Conservation (phyloP, 164 flowering plant species). For the Houttuynia cordata region DNA sequence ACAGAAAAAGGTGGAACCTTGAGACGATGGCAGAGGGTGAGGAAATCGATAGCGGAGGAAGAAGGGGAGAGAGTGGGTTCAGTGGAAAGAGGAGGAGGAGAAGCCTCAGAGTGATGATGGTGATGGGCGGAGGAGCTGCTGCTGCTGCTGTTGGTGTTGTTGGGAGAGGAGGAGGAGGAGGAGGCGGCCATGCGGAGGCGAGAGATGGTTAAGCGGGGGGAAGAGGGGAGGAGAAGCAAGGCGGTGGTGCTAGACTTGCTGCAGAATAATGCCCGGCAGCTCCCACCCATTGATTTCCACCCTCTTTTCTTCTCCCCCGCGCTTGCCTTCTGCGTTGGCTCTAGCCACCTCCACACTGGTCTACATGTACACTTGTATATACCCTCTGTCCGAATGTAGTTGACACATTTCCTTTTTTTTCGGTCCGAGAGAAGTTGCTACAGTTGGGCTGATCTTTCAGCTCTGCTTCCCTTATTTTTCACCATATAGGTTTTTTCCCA, state of each 20-base stretch:
- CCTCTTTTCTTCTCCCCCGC: not conserved
- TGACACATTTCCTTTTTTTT: no score
- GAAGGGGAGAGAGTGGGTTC: conserved; percentile 16
- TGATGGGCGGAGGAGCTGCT: not conserved
- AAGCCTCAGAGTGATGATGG: not conserved
- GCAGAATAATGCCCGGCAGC: conserved; percentile 8
- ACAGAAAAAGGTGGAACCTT: conserved; percentile 28
- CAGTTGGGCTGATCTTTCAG: no score
- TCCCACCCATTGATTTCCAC: conserved; percentile 8
- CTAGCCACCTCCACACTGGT: no score
- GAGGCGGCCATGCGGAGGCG: not conserved
- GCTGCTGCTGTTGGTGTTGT: no score
- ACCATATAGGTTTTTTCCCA: no score
- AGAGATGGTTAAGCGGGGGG: not conserved
- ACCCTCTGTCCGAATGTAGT: no score
- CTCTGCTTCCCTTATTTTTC: no score
- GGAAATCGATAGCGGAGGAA: conserved; percentile 70
- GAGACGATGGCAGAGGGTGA: conserved; percentile 67
- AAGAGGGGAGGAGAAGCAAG: conserved; percentile 3
- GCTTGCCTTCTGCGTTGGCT: not conserved
- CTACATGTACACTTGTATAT: no score
- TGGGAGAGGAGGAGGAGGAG: no score
- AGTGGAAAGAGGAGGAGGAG: not conserved
- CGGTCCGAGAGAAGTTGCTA: no score
- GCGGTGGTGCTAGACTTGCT: conserved; percentile 2